Percentiles rank a stretch among this genome's conserved stretches.
phyloP scores from a whole-genome alignment of 164 flowering plant species.

The Umbilicus rupestris region DNA sequence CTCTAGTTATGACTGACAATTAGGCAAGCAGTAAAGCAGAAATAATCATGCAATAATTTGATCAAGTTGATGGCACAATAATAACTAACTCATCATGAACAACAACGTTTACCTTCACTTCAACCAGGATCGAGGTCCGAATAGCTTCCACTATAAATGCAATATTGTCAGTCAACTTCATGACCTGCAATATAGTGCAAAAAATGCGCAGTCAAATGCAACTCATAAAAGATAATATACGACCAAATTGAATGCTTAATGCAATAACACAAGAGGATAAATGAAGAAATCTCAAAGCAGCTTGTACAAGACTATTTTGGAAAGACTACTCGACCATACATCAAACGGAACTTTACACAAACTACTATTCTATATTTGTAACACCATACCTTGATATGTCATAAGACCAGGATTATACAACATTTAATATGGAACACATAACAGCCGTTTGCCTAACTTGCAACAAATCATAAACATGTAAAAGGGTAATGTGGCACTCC shows the following conservation, averaged over 20 bases:
- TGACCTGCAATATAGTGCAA: constrained; percentile 28
- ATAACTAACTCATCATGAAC: not conserved
- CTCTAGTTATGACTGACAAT: not conserved
- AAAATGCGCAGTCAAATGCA: not conserved
- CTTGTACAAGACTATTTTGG: not conserved
- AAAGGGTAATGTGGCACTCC: too few relatives aligned
- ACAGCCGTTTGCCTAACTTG: not conserved
- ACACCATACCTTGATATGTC: not conserved
- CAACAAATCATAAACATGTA: too few relatives aligned
- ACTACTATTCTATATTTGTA: not conserved
- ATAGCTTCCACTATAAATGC: constrained; percentile 38
- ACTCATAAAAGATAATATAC: too few relatives aligned
- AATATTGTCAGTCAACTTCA: constrained; percentile 32
- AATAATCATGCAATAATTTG: not conserved
- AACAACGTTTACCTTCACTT: constrained; percentile 38
- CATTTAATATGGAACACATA: too few relatives aligned
- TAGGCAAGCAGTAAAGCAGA: not conserved
- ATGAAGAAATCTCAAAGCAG: not conserved
- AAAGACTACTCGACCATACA: not conserved
- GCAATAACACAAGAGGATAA: too few relatives aligned
- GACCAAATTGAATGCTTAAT: not conserved
- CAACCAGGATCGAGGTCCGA: constrained; percentile 32
- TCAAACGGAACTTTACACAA: not conserved
- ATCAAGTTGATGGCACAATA: not conserved
- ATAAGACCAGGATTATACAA: too few relatives aligned